Conservation (phyloP, 495 filamentous ascomycete genomes). For the Penicillium atrosanguineum region DNA sequence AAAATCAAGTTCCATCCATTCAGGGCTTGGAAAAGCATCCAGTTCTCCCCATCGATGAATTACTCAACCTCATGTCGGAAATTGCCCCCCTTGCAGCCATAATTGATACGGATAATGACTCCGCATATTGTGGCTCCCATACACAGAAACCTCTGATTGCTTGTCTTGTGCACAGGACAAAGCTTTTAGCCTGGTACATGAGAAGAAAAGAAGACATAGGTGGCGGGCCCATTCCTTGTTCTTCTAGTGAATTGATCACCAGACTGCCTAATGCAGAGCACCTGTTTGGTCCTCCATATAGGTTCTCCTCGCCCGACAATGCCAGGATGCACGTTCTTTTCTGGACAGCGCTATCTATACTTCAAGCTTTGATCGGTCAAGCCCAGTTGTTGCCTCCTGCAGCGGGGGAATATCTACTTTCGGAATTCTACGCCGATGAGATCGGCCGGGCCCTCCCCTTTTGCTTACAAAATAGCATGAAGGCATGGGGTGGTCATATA, state of each 20-base stretch:
- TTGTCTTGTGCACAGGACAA: constrained; percentile 1
- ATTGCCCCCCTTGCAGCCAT: too few species aligned
- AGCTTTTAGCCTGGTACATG: not conserved
- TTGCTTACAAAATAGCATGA: constrained; percentile 2
- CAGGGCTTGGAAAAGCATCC: too few species aligned
- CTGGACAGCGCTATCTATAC: constrained; percentile 7
- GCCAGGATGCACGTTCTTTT: constrained; percentile 1
- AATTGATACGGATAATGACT: too few species aligned
- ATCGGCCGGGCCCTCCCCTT: constrained; percentile 2
- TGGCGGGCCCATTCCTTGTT: not conserved
- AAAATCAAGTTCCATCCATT: not conserved
- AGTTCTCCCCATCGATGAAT: too few species aligned
- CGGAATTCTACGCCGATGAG: constrained; percentile 6
- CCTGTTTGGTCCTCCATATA: constrained; percentile 4
- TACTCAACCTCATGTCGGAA: too few species aligned
- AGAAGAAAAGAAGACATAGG: not conserved
- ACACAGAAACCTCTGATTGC: too few species aligned
- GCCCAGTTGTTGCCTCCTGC: not conserved
- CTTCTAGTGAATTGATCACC: not conserved
- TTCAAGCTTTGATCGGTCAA: constrained; percentile 4
- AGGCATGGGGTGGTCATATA: constrained; percentile 3
- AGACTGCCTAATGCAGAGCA: not conserved
- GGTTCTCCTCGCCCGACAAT: constrained; percentile 4
- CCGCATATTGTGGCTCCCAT: too few species aligned
- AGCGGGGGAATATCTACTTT: constrained; percentile 2